phyloP scores from a whole-genome alignment of 78 protist species.

The Emiliania huxleyi region DNA sequence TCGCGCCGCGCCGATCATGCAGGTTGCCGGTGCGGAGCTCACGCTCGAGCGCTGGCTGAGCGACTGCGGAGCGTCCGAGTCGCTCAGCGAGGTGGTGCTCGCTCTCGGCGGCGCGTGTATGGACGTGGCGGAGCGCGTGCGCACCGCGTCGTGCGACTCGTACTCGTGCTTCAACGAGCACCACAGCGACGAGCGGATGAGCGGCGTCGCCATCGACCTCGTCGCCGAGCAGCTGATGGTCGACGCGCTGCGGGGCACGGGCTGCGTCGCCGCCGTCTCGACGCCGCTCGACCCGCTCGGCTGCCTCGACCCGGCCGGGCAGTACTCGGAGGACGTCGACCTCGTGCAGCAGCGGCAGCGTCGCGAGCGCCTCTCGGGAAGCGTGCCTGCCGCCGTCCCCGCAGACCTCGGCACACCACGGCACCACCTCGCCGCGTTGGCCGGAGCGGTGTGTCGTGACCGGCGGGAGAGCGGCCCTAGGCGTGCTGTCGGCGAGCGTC shows the following conservation, averaged over 20 bases:
- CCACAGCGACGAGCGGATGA: background rate
- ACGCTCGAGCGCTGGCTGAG: background rate
- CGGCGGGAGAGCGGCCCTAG: no score
- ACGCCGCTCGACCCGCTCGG: background rate
- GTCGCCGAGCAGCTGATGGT: constrained; percentile 25
- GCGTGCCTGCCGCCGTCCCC: background rate
- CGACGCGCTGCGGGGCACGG: background rate
- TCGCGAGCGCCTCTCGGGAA: background rate
- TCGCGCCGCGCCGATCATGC: no score
- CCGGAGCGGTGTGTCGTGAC: no score
- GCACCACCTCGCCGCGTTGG: no score
- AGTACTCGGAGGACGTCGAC: background rate
- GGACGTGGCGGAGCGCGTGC: background rate
- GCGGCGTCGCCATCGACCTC: constrained; percentile 33
- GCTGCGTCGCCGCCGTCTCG: background rate
- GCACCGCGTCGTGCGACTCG: constrained; percentile 26
- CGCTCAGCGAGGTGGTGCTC: background rate
- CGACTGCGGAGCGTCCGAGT: background rate
- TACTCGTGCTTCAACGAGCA: constrained; percentile 16
- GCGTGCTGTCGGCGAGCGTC: background rate
- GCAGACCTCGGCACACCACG: background rate
- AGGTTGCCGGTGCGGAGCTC: no score
- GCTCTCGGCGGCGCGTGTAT: background rate
- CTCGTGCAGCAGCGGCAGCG: background rate
- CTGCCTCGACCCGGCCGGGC: background rate